Evolutionary conservation across 2,329 filamentous ascomycete genomes (phyloP), one percentile per base, ranked within the genome.

Genomic region (Bimuria novae-zelandiae): DNA sequence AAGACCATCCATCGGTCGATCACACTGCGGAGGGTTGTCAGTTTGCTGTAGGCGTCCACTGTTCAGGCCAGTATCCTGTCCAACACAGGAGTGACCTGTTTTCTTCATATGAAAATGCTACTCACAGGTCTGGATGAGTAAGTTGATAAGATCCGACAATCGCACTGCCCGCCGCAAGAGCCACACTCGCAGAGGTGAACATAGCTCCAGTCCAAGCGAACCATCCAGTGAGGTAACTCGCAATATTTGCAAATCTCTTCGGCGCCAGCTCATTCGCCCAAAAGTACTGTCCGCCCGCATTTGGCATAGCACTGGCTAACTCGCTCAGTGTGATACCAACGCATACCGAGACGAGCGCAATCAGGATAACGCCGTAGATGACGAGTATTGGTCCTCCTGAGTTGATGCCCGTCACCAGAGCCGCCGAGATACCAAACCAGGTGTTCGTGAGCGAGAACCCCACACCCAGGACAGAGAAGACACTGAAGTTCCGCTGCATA

Each of bases 191-290:
- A 58, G 73, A 79, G 7, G 80, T 82, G 56, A 83, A 83, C 49
- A 84, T 77, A 19, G 76, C 75, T 14, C 80, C 81, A n/a, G 79
- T 78, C 75, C 80, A 83, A 1, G 79, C 79, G 52, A 82, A 76
- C 74, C 77, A 82, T 1, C 79, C 79, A 1, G 77, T 80, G 43
- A 79, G 48, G 50, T 80, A 82, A 11, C 76, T 77, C 5, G 75
- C 71, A 49, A 80, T 73, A 23, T 76, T 76, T 1, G 76, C 73
- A 52, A 73, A 80, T 51, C 68, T 75, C 56, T 68, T 76, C 2
- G 79, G 77, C 1, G 78, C 77, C 56, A 82, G 62, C 51, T 79
- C 74, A 47, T 75, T 77, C 1, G 79, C 76, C 78, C 79, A 81
- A 56, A 79, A 80, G 60, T 81, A 82, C 62, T 81, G 77, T 0